Evolutionary conservation across 2,329 filamentous ascomycete genomes (phyloP).

Genomic region (Botrytis porri): DNA sequence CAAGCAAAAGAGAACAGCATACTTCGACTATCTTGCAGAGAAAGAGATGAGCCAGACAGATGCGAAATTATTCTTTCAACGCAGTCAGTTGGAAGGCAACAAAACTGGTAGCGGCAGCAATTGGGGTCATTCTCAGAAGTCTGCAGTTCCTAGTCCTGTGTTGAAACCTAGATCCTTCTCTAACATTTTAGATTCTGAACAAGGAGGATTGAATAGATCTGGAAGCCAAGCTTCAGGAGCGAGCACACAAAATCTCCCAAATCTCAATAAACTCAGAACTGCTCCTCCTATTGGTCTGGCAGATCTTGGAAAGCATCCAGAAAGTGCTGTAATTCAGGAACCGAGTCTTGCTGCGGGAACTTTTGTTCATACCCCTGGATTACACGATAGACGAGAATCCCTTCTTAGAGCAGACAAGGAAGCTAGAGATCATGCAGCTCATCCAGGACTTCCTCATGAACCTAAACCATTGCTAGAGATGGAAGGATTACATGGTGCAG

Average conservation of each 20-base stretch:
- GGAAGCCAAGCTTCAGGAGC: constrained; percentile 35
- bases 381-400: constrained; percentile 28
- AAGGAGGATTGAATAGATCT: constrained; percentile 28
- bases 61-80: constrained; percentile 93
- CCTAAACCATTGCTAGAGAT: constrained; percentile 49
- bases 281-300: constrained; percentile 34
- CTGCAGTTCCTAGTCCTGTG: constrained; percentile 34
- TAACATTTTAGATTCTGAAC: constrained; percentile 30
- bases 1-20: constrained; percentile 70
- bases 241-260: constrained; percentile 23
- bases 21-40: constrained; percentile 90
- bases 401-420: constrained; percentile 34
- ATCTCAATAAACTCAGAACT: constrained; percentile 29
- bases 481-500: constrained; percentile 56
- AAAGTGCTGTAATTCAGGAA: constrained; percentile 37
- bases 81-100: constrained; percentile 62
- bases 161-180: constrained; percentile 32
- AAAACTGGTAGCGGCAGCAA: constrained; percentile 36
- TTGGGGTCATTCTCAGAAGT: constrained; percentile 35
- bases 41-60: constrained; percentile 93
- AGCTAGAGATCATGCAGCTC: constrained; percentile 45
- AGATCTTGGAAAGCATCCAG: constrained; percentile 35
- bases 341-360: constrained; percentile 24
- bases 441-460: constrained; percentile 53
- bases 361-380: constrained; percentile 14